Evolutionary conservation across 1,139 yeast species (phyloP).

Genomic region (Yamadazyma membranifaciens): DNA sequence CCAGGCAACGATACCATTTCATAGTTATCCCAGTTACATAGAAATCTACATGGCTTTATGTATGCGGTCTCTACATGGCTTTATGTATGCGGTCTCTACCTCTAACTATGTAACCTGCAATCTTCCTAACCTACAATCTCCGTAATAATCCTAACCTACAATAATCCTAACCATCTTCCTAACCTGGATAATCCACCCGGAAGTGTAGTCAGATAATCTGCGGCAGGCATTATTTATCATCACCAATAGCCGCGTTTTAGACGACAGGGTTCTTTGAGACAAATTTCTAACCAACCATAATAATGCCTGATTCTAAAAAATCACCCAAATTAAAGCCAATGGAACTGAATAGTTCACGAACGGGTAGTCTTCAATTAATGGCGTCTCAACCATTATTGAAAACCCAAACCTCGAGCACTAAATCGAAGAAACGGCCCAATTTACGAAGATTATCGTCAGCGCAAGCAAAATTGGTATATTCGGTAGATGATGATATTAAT

Average conservation of each 20-base stretch:
- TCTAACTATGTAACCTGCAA: no score
- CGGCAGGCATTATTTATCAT: neutral
- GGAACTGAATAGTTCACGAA: constrained; percentile 18
- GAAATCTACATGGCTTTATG: no score
- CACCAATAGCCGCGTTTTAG: neutral
- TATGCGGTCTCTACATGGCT: no score
- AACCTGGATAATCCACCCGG: no score
- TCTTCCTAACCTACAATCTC: no score
- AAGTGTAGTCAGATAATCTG: no score
- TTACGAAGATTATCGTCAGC: constrained; percentile 25
- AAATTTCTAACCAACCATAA: neutral
- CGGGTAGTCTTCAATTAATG: constrained; percentile 10
- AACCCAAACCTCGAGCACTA: neutral
- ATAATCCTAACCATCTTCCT: no score
- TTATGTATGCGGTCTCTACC: no score
- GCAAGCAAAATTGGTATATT: constrained; percentile 45
- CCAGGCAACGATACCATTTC: no score
- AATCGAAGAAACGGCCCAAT: constrained; percentile 17
- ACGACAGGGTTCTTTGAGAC: neutral
- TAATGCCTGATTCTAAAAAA: constrained; percentile 1
- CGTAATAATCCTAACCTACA: no score
- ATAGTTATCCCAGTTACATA: no score
- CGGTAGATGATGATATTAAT: constrained; percentile 69
- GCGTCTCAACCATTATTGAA: neutral
- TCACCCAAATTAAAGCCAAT: constrained; percentile 4